These are phyloP conservation scores for Zasmidium citrigriseum DNA, from an alignment of 2,329 filamentous ascomycete genomes.

Conservation along the genomic window DNA sequence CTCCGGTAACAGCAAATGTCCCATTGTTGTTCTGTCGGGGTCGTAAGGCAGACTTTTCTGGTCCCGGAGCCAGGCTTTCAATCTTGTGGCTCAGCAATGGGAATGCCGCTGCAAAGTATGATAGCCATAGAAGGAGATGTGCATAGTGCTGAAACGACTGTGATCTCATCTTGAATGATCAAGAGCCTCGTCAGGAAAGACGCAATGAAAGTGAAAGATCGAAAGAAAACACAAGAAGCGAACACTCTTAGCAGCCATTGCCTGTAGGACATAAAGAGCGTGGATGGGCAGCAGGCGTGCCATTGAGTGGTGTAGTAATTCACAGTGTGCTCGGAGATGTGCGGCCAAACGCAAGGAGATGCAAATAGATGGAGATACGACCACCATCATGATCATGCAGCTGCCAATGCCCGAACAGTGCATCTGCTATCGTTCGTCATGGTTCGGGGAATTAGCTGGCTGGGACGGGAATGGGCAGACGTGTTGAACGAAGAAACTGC, in stretches of 20 bases:
- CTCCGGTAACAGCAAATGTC: constrained; percentile 33
- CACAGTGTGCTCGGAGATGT: neutral
- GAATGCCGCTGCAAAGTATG: neutral
- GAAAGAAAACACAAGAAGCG: neutral
- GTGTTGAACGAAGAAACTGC: neutral
- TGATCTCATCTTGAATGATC: neutral
- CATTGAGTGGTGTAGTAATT: neutral
- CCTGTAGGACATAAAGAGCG: neutral
- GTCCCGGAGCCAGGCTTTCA: constrained; percentile 16
- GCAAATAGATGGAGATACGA: too few species aligned
- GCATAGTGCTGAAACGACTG: neutral
- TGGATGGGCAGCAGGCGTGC: neutral
- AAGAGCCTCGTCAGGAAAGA: too few species aligned
- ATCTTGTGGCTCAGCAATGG: constrained; percentile 19
- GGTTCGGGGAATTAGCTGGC: neutral
- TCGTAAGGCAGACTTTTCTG: neutral
- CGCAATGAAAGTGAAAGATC: neutral
- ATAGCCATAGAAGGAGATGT: neutral
- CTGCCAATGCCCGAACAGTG: too few species aligned
- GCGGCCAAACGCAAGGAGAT: neutral
- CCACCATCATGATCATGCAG: too few species aligned
- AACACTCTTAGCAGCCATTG: neutral
- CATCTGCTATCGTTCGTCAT: neutral
- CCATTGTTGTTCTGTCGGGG: constrained; percentile 19
- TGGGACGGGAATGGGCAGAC: neutral